Conservation (phyloP, 1,284 basidiomycete species). For the Earliella scabrosa region DNA sequence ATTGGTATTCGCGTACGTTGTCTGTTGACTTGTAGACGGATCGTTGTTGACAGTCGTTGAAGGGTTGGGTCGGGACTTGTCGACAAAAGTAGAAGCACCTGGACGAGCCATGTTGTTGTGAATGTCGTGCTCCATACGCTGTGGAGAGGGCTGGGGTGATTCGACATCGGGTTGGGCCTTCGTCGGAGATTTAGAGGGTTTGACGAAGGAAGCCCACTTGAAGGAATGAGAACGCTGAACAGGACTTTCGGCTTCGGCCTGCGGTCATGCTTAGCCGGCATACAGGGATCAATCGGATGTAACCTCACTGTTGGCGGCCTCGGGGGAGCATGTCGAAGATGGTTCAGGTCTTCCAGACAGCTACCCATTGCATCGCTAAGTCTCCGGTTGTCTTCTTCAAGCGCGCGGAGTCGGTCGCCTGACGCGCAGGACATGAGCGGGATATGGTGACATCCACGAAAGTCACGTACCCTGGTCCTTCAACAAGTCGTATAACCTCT, state of each 20-base stretch:
- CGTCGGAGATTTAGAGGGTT: conserved; percentile 76
- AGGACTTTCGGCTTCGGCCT: conserved; percentile 54
- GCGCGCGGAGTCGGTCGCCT: conserved; percentile 70
- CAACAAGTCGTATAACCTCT: conserved; percentile 70
- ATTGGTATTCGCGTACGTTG: conserved; percentile 20
- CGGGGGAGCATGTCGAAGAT: conserved; percentile 38
- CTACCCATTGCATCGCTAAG: conserved; percentile 63
- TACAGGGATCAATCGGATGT: neutral
- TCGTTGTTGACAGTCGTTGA: conserved; percentile 20
- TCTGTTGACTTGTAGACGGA: conserved; percentile 19
- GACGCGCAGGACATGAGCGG: conserved; percentile 19
- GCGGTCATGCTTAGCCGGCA: conserved; percentile 2
- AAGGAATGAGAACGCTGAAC: conserved; percentile 75
- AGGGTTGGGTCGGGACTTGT: conserved; percentile 26
- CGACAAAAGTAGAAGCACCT: conserved; percentile 24
- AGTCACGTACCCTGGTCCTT: conserved; percentile 71
- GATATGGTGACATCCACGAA: conserved; percentile 1
- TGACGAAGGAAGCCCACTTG: conserved; percentile 80
- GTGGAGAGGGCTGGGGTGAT: conserved; percentile 78
- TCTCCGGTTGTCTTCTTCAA: conserved; percentile 80
- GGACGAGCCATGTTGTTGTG: conserved; percentile 31
- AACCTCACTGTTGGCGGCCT: conserved; percentile 17
- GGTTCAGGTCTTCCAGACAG: conserved; percentile 69
- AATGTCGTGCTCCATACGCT: conserved; percentile 71
- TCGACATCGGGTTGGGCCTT: conserved; percentile 63